A percentile compares a stretch with the other conserved stretches of the same genome.
Conservation (phyloP, 768 basidiomycete genomes). For the Chalciporus sphaerocephalus region DNA sequence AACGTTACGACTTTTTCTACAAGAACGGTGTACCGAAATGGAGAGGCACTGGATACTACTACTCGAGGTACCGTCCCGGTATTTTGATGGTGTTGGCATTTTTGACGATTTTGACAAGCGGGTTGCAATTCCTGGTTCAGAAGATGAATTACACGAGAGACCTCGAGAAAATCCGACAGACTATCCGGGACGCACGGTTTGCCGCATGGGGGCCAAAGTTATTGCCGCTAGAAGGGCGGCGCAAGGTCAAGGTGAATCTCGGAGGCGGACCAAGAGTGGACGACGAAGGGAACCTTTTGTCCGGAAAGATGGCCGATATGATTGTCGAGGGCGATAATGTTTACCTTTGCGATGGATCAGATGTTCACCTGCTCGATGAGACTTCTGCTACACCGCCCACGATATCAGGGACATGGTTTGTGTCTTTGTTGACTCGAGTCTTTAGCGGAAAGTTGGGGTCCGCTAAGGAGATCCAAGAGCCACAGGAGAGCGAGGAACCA, state of each 20-base stretch:
- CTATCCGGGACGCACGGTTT: conserved; percentile 56
- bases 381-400: conserved; percentile 56
- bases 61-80: conserved; percentile 92
- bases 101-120: conserved; percentile 71
- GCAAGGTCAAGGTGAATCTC: conserved; percentile 74
- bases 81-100: conserved; percentile 74
- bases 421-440: conserved; percentile 37
- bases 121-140: conserved; percentile 78
- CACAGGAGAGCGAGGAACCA: conserved; percentile 38
- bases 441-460: conserved; percentile 16
- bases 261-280: conserved; percentile 49
- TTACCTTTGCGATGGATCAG: conserved; percentile 62
- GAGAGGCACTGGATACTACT: conserved; percentile 96
- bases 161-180: conserved; percentile 58
- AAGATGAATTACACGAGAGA: conserved; percentile 73
- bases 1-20: conserved; percentile 90
- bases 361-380: conserved; percentile 54
- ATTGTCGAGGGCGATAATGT: conserved; percentile 74
- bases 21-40: conserved; percentile 97
- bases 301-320: conserved; percentile 66
- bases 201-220: conserved; percentile 83
- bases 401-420: conserved; percentile 66
- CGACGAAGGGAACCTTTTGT: conserved; percentile 50
- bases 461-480: conserved; percentile 19
- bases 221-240: conserved; percentile 54